Percentiles rank a stretch among this genome's conserved stretches.
Evolutionary conservation across 2,329 filamentous ascomycete genomes (phyloP).

Genomic region (Alternaria longipes): DNA sequence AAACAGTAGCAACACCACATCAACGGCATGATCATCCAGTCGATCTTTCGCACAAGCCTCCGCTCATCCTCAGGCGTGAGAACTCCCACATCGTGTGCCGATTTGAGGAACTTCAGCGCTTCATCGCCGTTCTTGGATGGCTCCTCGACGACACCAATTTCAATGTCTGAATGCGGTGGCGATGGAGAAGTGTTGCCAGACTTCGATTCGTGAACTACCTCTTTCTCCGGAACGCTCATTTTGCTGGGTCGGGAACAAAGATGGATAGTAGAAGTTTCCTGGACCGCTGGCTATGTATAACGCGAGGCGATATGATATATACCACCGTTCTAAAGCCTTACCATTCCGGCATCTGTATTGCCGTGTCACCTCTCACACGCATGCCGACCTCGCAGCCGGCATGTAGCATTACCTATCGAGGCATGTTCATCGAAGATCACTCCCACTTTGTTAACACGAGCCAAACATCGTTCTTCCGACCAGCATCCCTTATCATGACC

Average conservation of each 20-base stretch:
- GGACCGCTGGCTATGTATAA: neutral
- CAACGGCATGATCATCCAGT: conserved; percentile 54
- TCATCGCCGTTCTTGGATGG: conserved; percentile 31
- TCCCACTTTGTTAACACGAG: neutral
- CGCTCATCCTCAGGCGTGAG: conserved; percentile 29
- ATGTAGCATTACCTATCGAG: conserved; percentile 3
- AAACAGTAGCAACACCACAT: conserved; percentile 52
- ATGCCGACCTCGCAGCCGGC: conserved; percentile 11
- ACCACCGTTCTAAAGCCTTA: neutral
- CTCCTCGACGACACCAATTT: conserved; percentile 21
- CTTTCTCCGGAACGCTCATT: conserved; percentile 7
- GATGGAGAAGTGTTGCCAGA: conserved; percentile 2
- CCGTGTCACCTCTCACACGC: conserved; percentile 1
- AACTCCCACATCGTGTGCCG: conserved; percentile 23
- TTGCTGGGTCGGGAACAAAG: neutral
- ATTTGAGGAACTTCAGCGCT: conserved; percentile 35
- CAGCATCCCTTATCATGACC: conserved; percentile 10
- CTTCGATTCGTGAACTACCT: conserved; percentile 2
- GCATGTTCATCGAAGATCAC: conserved; percentile 6
- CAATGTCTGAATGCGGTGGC: conserved; percentile 14
- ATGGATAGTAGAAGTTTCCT: neutral
- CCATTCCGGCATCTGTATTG: neutral
- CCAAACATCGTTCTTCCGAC: neutral
- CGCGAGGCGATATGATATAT: neutral
- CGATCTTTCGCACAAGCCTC: conserved; percentile 47